A percentile compares a stretch with the other conserved stretches of the same genome.
Evolutionary conservation across 208 protist species (phyloP).

Genomic region (Wallacemonas collosoma): DNA sequence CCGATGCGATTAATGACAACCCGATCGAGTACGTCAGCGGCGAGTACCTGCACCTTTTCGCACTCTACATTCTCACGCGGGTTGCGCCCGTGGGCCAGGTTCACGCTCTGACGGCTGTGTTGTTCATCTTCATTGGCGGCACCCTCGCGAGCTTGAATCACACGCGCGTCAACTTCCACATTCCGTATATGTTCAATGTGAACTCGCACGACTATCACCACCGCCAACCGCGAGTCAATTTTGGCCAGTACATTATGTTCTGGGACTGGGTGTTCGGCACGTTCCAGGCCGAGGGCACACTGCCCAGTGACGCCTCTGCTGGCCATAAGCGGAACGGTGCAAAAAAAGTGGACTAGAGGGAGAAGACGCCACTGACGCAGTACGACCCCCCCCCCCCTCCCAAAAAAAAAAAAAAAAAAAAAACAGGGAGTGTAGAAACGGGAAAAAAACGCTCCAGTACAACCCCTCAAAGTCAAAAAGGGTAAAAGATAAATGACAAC

Average conservation of each 20-base stretch:
- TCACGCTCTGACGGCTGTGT: slow-evolving; percentile 54
- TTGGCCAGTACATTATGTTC: slow-evolving; percentile 93
- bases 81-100: slow-evolving; percentile 56
- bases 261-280: slow-evolving; percentile 92
- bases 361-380: background rate
- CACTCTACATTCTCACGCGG: slow-evolving; percentile 73
- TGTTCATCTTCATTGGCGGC: slow-evolving; percentile 86
- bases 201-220: slow-evolving; percentile 91
- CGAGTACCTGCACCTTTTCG: slow-evolving; percentile 88
- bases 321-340: background rate
- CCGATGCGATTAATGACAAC: slow-evolving; percentile 92
- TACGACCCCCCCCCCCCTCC: background rate
- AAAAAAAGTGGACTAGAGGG: background rate
- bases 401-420: slow-evolving; percentile 15
- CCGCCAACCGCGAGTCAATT: slow-evolving; percentile 85
- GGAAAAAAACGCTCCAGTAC: too few relatives aligned
- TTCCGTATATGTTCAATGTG: slow-evolving; percentile 87
- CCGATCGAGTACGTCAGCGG: slow-evolving; percentile 91
- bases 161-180: slow-evolving; percentile 82
- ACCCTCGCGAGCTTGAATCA: slow-evolving; percentile 90
- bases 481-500: background rate
- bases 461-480: background rate
- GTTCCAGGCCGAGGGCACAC: slow-evolving; percentile 55
- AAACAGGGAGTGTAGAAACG: background rate
- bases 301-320: slow-evolving; percentile 12